Conservation (phyloP, 176 grass and related monocot species). For the Aegilops bicornis region DNA sequence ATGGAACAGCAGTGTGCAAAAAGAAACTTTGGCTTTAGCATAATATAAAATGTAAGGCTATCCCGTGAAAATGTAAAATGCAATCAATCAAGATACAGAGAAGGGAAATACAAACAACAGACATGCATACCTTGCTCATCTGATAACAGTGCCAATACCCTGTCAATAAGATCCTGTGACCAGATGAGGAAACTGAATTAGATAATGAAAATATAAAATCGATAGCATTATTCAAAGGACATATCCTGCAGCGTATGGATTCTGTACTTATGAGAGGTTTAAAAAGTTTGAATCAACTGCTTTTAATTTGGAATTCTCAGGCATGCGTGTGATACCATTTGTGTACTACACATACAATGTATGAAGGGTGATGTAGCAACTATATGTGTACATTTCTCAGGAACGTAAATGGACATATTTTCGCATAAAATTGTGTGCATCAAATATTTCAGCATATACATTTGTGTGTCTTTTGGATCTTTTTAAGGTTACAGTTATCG, state of each 20-base stretch:
- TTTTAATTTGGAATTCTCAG: not conserved
- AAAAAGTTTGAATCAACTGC: not conserved
- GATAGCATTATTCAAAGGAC: conserved; percentile 11
- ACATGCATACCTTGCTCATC: conserved; percentile 77
- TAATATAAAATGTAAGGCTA: conserved; percentile 13
- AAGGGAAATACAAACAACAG: conserved; percentile 3
- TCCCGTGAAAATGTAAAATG: not conserved
- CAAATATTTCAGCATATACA: not conserved
- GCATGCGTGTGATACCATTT: not conserved
- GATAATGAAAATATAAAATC: not conserved
- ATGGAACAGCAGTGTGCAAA: not conserved
- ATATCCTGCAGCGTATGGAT: not conserved
- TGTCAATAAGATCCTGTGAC: conserved; percentile 84
- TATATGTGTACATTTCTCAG: not conserved
- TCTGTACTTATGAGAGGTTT: not conserved
- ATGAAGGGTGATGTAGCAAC: not conserved
- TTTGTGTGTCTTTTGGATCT: not conserved
- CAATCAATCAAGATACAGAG: not conserved
- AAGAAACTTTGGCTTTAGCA: not conserved
- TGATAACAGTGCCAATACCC: conserved; percentile 68
- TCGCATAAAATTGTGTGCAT: not conserved
- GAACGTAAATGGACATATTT: not conserved
- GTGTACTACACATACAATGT: not conserved
- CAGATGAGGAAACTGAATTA: conserved; percentile 29
- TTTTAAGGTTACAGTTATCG: not conserved